Percentiles rank a stretch among this genome's conserved stretches.
Conservation (phyloP, 306 rosid species). For the Notholithocarpus densiflorus region DNA sequence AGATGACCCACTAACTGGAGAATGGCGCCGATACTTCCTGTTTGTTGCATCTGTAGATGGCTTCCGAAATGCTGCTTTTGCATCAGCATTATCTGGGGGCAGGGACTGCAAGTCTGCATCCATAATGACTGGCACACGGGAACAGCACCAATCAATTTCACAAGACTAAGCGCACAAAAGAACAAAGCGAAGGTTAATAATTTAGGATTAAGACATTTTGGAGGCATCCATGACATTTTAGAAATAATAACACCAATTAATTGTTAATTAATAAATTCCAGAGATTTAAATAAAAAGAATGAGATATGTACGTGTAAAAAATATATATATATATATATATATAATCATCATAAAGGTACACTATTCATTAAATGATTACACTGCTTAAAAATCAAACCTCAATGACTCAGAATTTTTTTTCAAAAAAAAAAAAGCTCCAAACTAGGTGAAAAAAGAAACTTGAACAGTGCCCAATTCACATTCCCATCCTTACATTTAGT, state of each 20-base stretch:
- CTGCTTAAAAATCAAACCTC: too few species aligned
- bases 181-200: conserved; percentile 6
- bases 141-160: conserved; percentile 14
- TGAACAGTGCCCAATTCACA: background rate
- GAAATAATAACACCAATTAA: background rate
- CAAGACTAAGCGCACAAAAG: conserved; percentile 8
- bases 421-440: background rate
- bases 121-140: conserved; percentile 43
- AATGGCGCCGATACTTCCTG: conserved; percentile 78
- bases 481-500: background rate
- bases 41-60: conserved; percentile 60
- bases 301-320: too few species aligned
- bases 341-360: too few species aligned
- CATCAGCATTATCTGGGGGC: conserved; percentile 30
- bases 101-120: conserved; percentile 39
- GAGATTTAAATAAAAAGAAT: background rate
- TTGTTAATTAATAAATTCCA: background rate
- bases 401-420: too few species aligned
- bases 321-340: too few species aligned
- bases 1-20: conserved; percentile 61
- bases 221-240: background rate
- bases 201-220: background rate
- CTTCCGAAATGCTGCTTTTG: conserved; percentile 62
- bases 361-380: too few species aligned
- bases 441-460: background rate